A percentile compares a stretch with the other conserved stretches of the same genome.
phyloP scores from a whole-genome alignment of 176 grass and related monocot species.

The Elaeis guineensis region DNA sequence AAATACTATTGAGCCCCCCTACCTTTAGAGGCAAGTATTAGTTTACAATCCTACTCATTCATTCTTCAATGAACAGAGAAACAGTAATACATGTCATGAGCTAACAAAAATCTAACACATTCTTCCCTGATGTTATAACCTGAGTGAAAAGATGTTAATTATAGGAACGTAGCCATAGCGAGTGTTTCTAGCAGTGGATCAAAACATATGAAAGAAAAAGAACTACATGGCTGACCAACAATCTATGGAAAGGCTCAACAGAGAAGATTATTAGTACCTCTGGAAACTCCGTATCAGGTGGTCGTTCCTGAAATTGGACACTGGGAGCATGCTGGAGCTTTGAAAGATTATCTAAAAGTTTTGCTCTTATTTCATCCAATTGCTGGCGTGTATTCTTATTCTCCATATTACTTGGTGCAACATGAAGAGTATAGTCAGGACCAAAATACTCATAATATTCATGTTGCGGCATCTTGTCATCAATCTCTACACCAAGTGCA shows the following conservation, averaged over 20 bases:
- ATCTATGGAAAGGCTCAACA: background rate
- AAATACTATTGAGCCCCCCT: no score
- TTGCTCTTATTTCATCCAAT: slow-evolving; percentile 65
- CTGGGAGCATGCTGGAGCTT: slow-evolving; percentile 86
- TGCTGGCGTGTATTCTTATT: slow-evolving; percentile 70
- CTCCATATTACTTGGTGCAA: slow-evolving; percentile 93
- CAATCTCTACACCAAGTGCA: slow-evolving; percentile 61
- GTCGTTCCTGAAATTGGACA: slow-evolving; percentile 80
- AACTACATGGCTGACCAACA: no score
- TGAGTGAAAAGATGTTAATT: no score
- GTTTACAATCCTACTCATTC: no score
- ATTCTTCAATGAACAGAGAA: no score
- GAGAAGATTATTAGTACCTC: slow-evolving; percentile 41
- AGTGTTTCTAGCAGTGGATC: no score
- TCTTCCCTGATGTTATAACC: no score
- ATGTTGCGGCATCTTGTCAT: slow-evolving; percentile 81
- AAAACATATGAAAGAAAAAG: no score
- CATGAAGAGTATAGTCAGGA: slow-evolving; percentile 92
- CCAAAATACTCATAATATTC: slow-evolving; percentile 92
- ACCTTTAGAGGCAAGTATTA: no score
- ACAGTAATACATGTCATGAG: no score
- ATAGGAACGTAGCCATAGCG: no score
- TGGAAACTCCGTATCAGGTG: slow-evolving; percentile 67
- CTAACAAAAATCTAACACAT: no score
- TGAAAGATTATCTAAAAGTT: slow-evolving; percentile 84